Base-by-base conservation (phyloP, 225 moss, liverwort and hornwort species). In the Polytrichum formosum region DNA sequence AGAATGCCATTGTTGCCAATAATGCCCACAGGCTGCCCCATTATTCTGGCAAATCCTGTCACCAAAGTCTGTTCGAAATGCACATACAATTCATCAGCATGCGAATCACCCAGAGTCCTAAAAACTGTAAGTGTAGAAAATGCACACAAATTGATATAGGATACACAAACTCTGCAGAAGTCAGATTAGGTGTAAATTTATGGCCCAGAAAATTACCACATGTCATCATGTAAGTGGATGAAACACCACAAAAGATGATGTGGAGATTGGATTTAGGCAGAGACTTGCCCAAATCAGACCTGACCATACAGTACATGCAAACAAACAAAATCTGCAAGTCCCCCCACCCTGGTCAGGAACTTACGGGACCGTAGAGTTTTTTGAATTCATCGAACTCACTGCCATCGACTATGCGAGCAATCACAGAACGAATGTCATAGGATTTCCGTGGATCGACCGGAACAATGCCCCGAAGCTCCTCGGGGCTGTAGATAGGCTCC, bases 371-470 rank as follows among this genome's bases (percentile, higher is more conserved):
- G 46, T 98, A 98, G 28, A 92, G 78, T 81, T 94, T 91, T 80
- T 98, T 98, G 73, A 98, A 98, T 80, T 98, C 97, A 56, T 98
- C 91, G 75, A 98, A 98, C 76, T 94, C 97, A 76, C 97, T 98
- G 68, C 91, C 97, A 90, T 98, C 97, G 53, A 94, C 97, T 66
- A 92, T 78, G 56, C 94, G 92, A 66, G 92, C 84, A 66, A 98
- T 91, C 26, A 98, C 83, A 75, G 90, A 85, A 70, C 97, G 88
- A 46, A 91, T 69, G 72, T 98, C 94, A 70, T 90, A 94, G 69
- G 90, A 91, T 73, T 85, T 82, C 26, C 91, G 91, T 68, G 79
- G 78, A 78, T 98, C 94, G 64, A 83, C 86, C 31, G 97, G 92
- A 68, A 94, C 80, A 54, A 98, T 84, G 67, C 97, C 94, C 67